These are phyloP conservation scores for Metarhizium humberi DNA, from an alignment of 2,329 filamentous ascomycete species.

Conservation along the genomic window DNA sequence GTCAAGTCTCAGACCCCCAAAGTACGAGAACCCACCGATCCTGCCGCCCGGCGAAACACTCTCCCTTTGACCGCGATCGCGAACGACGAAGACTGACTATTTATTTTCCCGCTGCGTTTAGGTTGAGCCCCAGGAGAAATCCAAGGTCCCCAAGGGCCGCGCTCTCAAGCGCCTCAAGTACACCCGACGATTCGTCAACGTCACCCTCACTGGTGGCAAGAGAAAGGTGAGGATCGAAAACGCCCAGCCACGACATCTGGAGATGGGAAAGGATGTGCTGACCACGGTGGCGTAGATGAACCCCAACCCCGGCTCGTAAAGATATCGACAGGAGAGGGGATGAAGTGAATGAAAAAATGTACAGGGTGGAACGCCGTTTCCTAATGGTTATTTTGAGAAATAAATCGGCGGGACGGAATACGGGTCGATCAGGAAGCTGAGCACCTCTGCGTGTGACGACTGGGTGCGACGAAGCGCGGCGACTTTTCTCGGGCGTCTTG, in stretches of 20 bases:
- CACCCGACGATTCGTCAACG: constrained; percentile 97
- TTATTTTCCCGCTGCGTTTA: constrained; percentile 22
- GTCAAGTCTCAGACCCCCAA: constrained; percentile 95
- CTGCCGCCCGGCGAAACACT: background rate
- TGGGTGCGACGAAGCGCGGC: constrained; percentile 28
- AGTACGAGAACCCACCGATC: constrained; percentile 42
- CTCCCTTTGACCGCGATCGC: background rate
- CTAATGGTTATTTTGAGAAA: background rate
- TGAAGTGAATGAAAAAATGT: constrained; percentile 15
- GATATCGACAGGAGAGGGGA: constrained; percentile 14
- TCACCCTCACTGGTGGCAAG: constrained; percentile 96
- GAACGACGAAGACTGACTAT: constrained; percentile 22
- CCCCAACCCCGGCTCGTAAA: constrained; percentile 70
- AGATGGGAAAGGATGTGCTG: constrained; percentile 9
- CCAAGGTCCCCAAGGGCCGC: constrained; percentile 93
- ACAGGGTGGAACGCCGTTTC: constrained; percentile 1
- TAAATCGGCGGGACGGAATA: constrained; percentile 21
- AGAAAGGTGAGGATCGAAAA: constrained; percentile 61
- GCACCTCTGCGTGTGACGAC: constrained; percentile 18
- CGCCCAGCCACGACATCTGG: too few relatives aligned
- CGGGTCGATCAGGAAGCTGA: constrained; percentile 25
- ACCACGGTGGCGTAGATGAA: constrained; percentile 56
- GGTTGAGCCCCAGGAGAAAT: constrained; percentile 90
- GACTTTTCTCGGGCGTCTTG: constrained; percentile 28
- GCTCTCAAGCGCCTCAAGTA: constrained; percentile 95